These are phyloP conservation scores for Colletotrichum noveboracense DNA, from an alignment of 2,329 filamentous ascomycete genomes.

Conservation along the genomic window DNA sequence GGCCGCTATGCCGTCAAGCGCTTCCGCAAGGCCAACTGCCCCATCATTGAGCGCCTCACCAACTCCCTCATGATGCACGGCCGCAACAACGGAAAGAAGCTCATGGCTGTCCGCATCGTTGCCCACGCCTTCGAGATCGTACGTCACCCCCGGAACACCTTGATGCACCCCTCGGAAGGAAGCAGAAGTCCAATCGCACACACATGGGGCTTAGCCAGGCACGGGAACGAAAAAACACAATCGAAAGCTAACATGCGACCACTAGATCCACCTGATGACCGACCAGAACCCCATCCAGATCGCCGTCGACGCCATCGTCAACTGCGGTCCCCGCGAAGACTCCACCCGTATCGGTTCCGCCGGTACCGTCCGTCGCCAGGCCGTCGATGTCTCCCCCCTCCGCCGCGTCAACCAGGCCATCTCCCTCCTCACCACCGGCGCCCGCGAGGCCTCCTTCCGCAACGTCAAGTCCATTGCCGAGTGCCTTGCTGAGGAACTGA, in stretches of 20 bases:
- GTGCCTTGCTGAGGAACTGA: conserved; percentile 99
- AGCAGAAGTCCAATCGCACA: conserved; percentile 16
- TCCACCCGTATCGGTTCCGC: conserved; percentile 99
- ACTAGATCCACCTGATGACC: conserved; percentile 99
- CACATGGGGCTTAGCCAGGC: background rate
- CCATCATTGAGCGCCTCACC: conserved; percentile 99
- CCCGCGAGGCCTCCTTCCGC: conserved; percentile 98
- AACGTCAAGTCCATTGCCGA: conserved; percentile 99
- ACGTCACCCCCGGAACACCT: conserved; percentile 51
- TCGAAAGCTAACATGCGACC: conserved; percentile 30
- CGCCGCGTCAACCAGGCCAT: conserved; percentile 99
- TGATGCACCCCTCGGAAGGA: background rate
- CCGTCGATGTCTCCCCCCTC: conserved; percentile 99
- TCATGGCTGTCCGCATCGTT: conserved; percentile 99
- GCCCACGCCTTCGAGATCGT: conserved; percentile 99
- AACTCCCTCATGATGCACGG: conserved; percentile 99
- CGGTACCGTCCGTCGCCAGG: conserved; percentile 99
- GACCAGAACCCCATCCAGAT: conserved; percentile 99
- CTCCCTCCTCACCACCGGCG: conserved; percentile 97
- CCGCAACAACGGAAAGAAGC: conserved; percentile 99
- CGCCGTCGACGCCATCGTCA: conserved; percentile 99
- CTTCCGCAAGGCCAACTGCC: conserved; percentile 99
- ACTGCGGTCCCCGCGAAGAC: conserved; percentile 99
- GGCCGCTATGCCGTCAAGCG: conserved; percentile 99
- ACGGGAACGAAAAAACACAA: no score